Evolutionary conservation across 345 rosid species (phyloP), one percentile per base, ranked within the genome.

Genomic region (Heritiera fomes): DNA sequence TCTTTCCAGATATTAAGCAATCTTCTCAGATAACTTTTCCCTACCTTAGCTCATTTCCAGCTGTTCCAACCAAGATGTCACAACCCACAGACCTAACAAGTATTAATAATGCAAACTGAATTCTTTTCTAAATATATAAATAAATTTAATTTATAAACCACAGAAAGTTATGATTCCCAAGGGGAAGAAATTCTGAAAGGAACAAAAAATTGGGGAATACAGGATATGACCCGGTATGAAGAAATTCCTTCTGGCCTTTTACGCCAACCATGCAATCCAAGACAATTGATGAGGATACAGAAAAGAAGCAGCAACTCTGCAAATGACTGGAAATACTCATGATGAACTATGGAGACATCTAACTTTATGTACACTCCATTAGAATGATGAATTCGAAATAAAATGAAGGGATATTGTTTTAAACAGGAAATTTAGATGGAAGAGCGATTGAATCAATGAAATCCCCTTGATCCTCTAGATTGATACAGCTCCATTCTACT

Each of bases 401-500:
- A 62, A 67, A 71, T n/a, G 62, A 74, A 60, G 5, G 53, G 60
- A 53, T 41, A 45, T 56, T 34, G 43, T 71, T 76, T 75, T 82
- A 49, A 66, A 53, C 30, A 63, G 13, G 18, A 46, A 45, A 72
- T 20, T 62, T 18, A 45, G 32, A 64, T 30, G 12, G 69, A 64
- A 50, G 75, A 70, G 11, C 28, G 66, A 23, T 63, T 38, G 52
- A 78, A 84, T 73, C 63, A 73, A 38, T 73, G 88, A 87, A 90
- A 91, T 67, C 91, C 89, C 81, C 96, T 88, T 40, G 96, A 83
- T 10, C 97, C 93, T 89, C 98, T 91, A 8, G 96, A 89, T 80
- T 91, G 98, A 74, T 88, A 93, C 75, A 95, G 94, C 86, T 95
- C 95, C 79, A 95, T 75, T 76, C 85, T 87, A 73, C 98, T 90